These are phyloP conservation scores for Ceratonia siliqua DNA, from an alignment of 306 rosid genomes.

Conservation along the genomic window DNA sequence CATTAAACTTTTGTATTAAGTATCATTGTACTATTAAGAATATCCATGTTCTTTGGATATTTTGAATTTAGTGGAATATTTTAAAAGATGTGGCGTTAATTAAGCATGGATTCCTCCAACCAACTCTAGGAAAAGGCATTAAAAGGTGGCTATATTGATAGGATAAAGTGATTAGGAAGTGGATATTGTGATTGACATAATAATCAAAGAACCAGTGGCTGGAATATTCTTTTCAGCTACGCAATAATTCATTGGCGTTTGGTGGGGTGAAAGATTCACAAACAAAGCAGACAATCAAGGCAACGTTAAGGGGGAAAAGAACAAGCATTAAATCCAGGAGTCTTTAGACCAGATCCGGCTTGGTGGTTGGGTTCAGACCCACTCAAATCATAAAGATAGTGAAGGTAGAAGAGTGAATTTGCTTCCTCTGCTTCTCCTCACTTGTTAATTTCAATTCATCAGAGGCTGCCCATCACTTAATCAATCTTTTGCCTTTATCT, in stretches of 20 bases:
- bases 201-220: not conserved
- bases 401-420: not conserved
- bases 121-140: not conserved
- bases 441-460: not conserved
- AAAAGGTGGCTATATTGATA: not conserved
- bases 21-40: too few relatives aligned
- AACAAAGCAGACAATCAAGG: constrained; percentile 14
- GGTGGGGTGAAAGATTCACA: not conserved
- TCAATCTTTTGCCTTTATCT: not conserved
- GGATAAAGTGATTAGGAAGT: not conserved
- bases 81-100: too few relatives aligned
- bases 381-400: not conserved
- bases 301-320: constrained; percentile 31
- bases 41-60: too few relatives aligned
- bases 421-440: not conserved
- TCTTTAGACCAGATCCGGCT: not conserved
- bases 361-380: constrained; percentile 8
- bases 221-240: not conserved
- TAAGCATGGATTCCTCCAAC: not conserved
- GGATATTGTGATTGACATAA: not conserved
- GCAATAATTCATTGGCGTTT: not conserved
- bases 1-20: too few relatives aligned
- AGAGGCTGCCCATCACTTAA: not conserved
- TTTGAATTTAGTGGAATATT: too few relatives aligned
- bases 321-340: constrained; percentile 37